These are phyloP conservation scores for Suhomyces prunicola DNA, from an alignment of 805 yeast species.

Conservation along the genomic window DNA sequence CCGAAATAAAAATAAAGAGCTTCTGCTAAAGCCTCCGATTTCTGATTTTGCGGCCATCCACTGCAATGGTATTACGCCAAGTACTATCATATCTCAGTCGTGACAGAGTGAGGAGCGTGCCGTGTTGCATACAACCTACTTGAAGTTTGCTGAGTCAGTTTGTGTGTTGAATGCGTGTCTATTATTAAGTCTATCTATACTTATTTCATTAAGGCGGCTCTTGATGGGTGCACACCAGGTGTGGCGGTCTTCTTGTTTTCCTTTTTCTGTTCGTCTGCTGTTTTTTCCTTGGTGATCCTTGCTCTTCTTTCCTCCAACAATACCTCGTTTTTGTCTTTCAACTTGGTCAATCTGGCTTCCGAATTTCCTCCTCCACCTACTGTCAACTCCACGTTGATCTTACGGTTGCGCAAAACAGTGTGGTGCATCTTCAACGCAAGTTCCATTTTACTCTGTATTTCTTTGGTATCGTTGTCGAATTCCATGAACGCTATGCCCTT, in stretches of 20 bases:
- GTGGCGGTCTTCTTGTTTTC: constrained; percentile 10
- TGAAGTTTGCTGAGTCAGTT: neutral
- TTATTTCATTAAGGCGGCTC: constrained; percentile 48
- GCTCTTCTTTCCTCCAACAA: constrained; percentile 66
- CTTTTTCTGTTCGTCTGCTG: constrained; percentile 29
- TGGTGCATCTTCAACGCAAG: constrained; percentile 84
- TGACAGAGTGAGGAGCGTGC: neutral
- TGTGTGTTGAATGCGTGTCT: neutral
- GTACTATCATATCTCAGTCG: neutral
- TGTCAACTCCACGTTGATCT: constrained; percentile 91
- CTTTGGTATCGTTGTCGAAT: constrained; percentile 55
- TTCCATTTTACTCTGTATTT: constrained; percentile 78
- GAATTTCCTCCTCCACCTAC: constrained; percentile 99
- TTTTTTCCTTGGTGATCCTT: constrained; percentile 49
- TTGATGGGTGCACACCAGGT: constrained; percentile 61
- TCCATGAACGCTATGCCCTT: constrained; percentile 93
- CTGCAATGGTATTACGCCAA: neutral
- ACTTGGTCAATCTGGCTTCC: constrained; percentile 57
- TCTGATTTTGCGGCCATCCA: too few species aligned
- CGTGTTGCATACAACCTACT: neutral
- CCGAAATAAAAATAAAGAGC: too few species aligned
- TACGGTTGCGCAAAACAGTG: constrained; percentile 61
- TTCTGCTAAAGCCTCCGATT: too few species aligned
- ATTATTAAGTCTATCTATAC: neutral
- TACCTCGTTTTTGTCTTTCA: constrained; percentile 75